Conservation (phyloP, 306 rosid species). For the Quercus berberidifolia region DNA sequence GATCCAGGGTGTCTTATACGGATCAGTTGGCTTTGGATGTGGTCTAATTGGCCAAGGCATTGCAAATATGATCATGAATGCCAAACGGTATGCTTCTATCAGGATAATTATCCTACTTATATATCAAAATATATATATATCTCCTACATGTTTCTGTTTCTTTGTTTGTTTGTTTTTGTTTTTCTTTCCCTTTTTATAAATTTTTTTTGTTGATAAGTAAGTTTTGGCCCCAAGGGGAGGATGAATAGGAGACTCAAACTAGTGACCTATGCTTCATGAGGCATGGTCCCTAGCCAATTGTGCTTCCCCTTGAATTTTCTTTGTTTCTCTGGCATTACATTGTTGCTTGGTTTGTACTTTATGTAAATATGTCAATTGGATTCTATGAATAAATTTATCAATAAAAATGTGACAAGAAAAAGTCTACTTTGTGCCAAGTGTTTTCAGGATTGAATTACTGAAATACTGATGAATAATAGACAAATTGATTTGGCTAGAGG, state of each 20-base stretch:
- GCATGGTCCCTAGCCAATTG: too few species aligned
- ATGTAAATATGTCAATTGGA: too few species aligned
- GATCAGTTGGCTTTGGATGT: conserved; percentile 88
- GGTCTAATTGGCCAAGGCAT: conserved; percentile 96
- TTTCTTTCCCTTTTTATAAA: too few species aligned
- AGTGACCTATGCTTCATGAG: too few species aligned
- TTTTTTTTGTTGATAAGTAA: too few species aligned
- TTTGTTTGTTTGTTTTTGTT: neutral
- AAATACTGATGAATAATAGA: neutral
- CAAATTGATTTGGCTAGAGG: neutral
- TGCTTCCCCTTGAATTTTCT: too few species aligned
- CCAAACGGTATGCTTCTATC: conserved; percentile 59
- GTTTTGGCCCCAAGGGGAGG: too few species aligned
- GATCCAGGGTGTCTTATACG: conserved; percentile 86
- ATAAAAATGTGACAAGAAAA: neutral
- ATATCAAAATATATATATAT: too few species aligned
- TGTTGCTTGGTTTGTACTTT: too few species aligned
- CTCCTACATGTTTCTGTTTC: neutral
- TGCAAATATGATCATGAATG: conserved; percentile 88
- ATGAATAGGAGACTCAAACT: too few species aligned
- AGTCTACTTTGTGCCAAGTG: neutral
- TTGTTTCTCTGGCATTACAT: too few species aligned
- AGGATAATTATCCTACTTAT: neutral
- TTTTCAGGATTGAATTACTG: neutral
- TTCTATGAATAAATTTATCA: too few species aligned